Base-by-base conservation (phyloP, 768 basidiomycete species). In the Mycena kentingensis region DNA sequence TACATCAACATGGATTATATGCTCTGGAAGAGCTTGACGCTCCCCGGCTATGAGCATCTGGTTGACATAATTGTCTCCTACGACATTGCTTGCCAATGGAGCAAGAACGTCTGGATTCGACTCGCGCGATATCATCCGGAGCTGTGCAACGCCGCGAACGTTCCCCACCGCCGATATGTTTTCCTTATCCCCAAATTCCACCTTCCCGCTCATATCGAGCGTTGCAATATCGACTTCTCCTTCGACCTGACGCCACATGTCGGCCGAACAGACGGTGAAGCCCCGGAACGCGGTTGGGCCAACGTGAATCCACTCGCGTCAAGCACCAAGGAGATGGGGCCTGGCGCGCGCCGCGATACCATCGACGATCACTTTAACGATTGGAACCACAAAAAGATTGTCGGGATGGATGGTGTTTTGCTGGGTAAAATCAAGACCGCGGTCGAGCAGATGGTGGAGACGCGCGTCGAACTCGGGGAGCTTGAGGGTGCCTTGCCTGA, bases 211-310 rank as follows among this genome's bases (percentile, higher is more conserved):
- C 62, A 63, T 34, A 39, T 46, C 16, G 31, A 43, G 18, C 18
- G 21, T 2, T 63, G 62, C 46, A 54, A 55, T 27, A 52, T 32
- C 21, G 16, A 24, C 6, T 60, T 34, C 37, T 63, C 62, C 16
- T 47, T 63, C 35, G 60, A 63, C 36, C 51, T 62, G 34, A 31
- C 27, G 32, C 54, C 4, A n/a, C n/a, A n/a, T n/a, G n/a, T n/a
- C n/a, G n/a, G n/a, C n/a, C n/a, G n/a, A n/a, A n/a, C n/a, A n/a
- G 60, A 64, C 41, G 63, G 63, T 5, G 63, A 64, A 49, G 59
- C 34, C 10, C 38, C 46, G 1, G 63, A 64, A 37, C 19, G 60
- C 8, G 45, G 47, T n/a, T 62, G 61, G 61, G 27, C 61, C 2
- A 34, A 48, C 24, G 44, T 32, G 8, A 62, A 62, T 38, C 52